phyloP scores from a whole-genome alignment of 495 filamentous ascomycete genomes.

The Aspergillus haitiensis region DNA sequence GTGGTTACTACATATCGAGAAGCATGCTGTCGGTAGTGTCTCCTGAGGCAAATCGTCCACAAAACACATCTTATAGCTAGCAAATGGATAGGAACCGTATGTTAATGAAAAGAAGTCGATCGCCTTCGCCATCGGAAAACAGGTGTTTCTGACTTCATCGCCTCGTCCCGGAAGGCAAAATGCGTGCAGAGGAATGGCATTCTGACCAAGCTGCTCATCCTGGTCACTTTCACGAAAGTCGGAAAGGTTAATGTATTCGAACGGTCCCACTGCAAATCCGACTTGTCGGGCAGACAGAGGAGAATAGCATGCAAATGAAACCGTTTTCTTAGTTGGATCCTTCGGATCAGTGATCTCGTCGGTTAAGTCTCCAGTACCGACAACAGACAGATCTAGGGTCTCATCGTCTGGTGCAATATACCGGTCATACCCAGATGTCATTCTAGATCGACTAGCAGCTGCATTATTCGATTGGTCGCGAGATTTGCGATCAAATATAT shows the following conservation, averaged over 20 bases:
- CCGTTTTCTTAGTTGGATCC: constrained; percentile 76
- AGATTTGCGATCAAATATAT: constrained; percentile 61
- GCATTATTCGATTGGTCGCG: constrained; percentile 24
- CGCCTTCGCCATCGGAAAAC: constrained; percentile 70
- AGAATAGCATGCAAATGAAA: constrained; percentile 71
- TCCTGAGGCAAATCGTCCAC: constrained; percentile 81
- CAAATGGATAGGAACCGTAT: constrained; percentile 83
- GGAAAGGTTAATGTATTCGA: constrained; percentile 86
- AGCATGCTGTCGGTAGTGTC: constrained; percentile 70
- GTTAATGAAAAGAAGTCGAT: constrained; percentile 83
- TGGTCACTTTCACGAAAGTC: constrained; percentile 87
- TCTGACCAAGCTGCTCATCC: constrained; percentile 82
- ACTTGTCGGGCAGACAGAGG: constrained; percentile 82
- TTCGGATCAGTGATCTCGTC: constrained; percentile 76
- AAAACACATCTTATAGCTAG: constrained; percentile 87
- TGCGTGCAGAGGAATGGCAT: constrained; percentile 79
- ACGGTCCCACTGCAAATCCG: constrained; percentile 89
- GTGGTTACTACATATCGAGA: constrained; percentile 84
- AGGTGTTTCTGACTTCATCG: constrained; percentile 80
- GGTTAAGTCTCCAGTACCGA: constrained; percentile 83
- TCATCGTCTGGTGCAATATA: constrained; percentile 72
- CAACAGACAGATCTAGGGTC: constrained; percentile 79
- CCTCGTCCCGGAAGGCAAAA: constrained; percentile 84
- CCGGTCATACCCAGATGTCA: constrained; percentile 21
- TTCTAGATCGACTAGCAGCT: constrained; percentile 25